Evolutionary conservation across 345 rosid species (phyloP).

Genomic region (Lumnitzera littorea): DNA sequence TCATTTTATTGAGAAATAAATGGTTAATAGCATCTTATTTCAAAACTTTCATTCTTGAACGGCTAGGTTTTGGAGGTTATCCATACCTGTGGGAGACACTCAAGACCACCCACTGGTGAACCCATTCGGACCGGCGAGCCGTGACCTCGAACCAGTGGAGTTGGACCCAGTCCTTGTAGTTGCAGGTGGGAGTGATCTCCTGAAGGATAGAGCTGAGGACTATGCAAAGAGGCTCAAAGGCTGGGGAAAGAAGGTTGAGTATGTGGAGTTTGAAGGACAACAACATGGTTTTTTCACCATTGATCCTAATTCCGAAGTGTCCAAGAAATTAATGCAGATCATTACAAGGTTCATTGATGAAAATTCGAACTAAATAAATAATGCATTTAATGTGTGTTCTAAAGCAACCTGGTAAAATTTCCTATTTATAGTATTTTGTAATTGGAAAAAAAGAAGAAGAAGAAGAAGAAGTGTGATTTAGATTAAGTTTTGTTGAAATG

Average conservation of each 20-base stretch:
- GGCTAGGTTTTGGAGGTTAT: conserved; percentile 52
- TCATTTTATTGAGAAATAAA: too few species aligned
- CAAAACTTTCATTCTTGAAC: background rate
- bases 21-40: too few species aligned
- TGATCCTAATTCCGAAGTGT: conserved; percentile 31
- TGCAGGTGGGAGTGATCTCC: conserved; percentile 42
- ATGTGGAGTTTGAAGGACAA: conserved; percentile 40
- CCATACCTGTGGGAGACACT: conserved; percentile 42
- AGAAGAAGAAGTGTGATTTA: too few species aligned
- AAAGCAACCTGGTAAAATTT: background rate
- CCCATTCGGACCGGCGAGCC: conserved; percentile 47
- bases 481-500: too few species aligned
- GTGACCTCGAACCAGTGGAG: conserved; percentile 16
- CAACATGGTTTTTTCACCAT: conserved; percentile 62
- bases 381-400: background rate
- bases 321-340: conserved; percentile 30
- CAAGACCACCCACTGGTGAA: conserved; percentile 50
- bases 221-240: conserved; percentile 31
- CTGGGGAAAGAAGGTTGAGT: conserved; percentile 40
- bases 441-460: too few species aligned
- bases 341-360: conserved; percentile 32
- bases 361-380: conserved; percentile 8
- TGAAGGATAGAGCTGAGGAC: conserved; percentile 38
- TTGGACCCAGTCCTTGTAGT: conserved; percentile 48
- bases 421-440: too few species aligned